Conservation (phyloP, 192 early-diverging fungal genomes). For the Mortierella hygrophila region DNA sequence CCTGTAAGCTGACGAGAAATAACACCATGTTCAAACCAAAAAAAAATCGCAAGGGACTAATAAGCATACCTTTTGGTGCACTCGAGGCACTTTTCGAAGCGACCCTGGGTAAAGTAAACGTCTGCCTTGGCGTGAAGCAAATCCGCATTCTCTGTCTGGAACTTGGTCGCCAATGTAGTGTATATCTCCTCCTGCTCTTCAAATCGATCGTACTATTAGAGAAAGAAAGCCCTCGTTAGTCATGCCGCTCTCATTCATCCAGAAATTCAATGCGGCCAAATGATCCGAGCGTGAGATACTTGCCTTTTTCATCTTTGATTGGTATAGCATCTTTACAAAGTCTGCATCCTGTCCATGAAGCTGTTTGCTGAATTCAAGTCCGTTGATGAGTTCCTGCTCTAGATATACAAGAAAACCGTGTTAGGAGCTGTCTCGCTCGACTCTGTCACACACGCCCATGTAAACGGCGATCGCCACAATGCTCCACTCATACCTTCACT, state of each 20-base stretch:
- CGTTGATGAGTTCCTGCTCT: constrained; percentile 71
- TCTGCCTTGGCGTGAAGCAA: constrained; percentile 71
- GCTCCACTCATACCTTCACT: constrained; percentile 65
- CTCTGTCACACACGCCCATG: not conserved
- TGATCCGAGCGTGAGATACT: not conserved
- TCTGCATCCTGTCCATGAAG: constrained; percentile 60
- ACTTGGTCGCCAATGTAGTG: constrained; percentile 50
- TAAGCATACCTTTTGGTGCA: constrained; percentile 61
- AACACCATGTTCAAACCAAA: no score
- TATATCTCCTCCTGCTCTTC: constrained; percentile 60
- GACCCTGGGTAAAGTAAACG: constrained; percentile 59
- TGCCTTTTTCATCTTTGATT: constrained; percentile 75
- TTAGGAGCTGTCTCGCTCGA: not conserved
- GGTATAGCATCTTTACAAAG: constrained; percentile 70
- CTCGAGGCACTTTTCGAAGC: constrained; percentile 61
- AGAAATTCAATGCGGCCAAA: not conserved
- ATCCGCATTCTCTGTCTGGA: constrained; percentile 61
- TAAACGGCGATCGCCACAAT: not conserved
- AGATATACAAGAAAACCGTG: not conserved
- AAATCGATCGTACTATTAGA: constrained; percentile 59
- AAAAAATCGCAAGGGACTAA: no score
- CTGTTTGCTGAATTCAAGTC: constrained; percentile 64
- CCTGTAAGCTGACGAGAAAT: no score
- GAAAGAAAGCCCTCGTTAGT: not conserved
- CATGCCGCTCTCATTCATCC: not conserved